These are phyloP conservation scores for Metarhizium robertsii DNA, from an alignment of 2,329 filamentous ascomycete species.

Conservation along the genomic window DNA sequence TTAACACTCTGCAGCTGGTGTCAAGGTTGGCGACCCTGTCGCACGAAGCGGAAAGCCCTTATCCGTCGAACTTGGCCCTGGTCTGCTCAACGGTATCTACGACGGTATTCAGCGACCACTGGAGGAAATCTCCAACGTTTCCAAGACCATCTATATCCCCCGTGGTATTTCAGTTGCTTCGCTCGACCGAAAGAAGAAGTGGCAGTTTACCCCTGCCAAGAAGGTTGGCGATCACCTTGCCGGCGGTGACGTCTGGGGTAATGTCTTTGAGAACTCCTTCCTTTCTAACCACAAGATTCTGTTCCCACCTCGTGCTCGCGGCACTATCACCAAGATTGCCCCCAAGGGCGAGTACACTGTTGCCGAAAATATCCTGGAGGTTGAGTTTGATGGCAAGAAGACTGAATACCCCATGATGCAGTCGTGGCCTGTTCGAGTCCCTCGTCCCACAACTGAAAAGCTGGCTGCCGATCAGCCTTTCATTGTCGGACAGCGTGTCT, in stretches of 20 bases:
- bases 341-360: conserved; percentile 90
- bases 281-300: conserved; percentile 89
- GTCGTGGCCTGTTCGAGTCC: conserved; percentile 93
- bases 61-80: conserved; percentile 93
- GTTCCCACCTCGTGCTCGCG: conserved; percentile 78
- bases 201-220: conserved; percentile 84
- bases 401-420: conserved; percentile 97
- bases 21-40: conserved; percentile 93
- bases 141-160: conserved; percentile 93
- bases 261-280: conserved; percentile 92
- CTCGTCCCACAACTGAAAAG: conserved; percentile 86
- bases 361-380: conserved; percentile 83
- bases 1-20: conserved; percentile 56
- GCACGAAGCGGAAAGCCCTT: conserved; percentile 85
- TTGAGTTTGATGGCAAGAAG: conserved; percentile 96
- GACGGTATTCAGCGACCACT: conserved; percentile 97
- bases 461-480: conserved; percentile 83
- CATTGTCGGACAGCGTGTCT: conserved; percentile 90
- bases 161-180: conserved; percentile 83
- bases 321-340: conserved; percentile 86
- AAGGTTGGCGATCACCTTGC: conserved; percentile 98
- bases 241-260: conserved; percentile 92
- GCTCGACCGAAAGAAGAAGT: conserved; percentile 85
- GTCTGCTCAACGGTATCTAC: conserved; percentile 98
- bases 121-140: conserved; percentile 66